Conservation (phyloP, 208 protist genomes). For the Acanthamoeba triangularis region DNA sequence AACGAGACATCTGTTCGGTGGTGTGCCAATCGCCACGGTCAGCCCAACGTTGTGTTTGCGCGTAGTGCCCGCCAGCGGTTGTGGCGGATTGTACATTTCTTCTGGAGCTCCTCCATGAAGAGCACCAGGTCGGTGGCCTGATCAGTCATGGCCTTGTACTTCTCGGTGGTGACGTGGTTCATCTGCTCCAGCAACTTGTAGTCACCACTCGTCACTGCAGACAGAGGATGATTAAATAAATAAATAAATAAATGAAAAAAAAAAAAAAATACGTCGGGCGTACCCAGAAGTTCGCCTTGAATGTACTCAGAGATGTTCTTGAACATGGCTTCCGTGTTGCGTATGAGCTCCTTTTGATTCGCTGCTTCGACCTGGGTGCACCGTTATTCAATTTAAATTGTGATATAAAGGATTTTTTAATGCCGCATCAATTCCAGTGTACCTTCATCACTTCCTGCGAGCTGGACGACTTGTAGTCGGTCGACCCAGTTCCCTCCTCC, state of each 20-base stretch:
- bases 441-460: conserved; percentile 38
- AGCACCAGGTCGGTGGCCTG: conserved; percentile 69
- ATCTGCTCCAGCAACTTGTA: conserved; percentile 75
- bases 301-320: conserved; percentile 61
- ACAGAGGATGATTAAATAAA: background rate
- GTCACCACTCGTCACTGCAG: conserved; percentile 52
- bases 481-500: background rate
- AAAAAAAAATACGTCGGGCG: background rate
- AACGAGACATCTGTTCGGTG: conserved; percentile 10
- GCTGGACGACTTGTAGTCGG: conserved; percentile 8
- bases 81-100: conserved; percentile 51
- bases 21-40: background rate
- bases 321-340: conserved; percentile 41
- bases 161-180: conserved; percentile 66
- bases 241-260: background rate
- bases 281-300: conserved; percentile 56
- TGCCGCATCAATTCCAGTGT: background rate
- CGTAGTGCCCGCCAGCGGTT: too few relatives aligned
- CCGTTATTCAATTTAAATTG: background rate
- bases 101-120: conserved; percentile 74
- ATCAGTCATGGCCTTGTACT: conserved; percentile 71
- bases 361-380: background rate
- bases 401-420: background rate
- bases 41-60: background rate
- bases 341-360: conserved; percentile 51